Evolutionary conservation across 257 asterid genomes (phyloP).

Genomic region (Coffea canephora): DNA sequence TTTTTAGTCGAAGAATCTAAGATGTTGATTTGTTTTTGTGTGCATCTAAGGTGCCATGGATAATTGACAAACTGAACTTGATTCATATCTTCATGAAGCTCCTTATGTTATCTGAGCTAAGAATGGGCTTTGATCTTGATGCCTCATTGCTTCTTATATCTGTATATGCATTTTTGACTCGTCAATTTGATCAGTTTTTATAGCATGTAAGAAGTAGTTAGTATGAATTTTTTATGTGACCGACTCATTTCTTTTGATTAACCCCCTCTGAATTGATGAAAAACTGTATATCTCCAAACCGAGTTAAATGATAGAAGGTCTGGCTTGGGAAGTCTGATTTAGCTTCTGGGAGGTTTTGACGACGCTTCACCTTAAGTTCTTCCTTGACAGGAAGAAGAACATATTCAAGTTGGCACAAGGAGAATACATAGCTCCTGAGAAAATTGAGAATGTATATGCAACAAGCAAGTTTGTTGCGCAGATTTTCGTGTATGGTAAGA

Average conservation of each 20-base stretch:
- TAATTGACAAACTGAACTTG: neutral
- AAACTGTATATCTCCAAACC: neutral
- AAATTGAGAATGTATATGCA: slow-evolving; percentile 87
- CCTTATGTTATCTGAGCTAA: neutral
- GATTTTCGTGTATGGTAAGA: slow-evolving; percentile 84
- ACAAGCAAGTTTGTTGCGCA: slow-evolving; percentile 86
- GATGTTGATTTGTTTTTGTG: neutral
- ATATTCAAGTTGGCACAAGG: slow-evolving; percentile 97
- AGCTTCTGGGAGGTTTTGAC: neutral
- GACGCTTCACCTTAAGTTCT: neutral
- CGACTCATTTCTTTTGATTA: neutral
- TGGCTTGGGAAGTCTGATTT: slow-evolving; percentile 9
- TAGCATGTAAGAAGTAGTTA: neutral
- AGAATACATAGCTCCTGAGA: slow-evolving; percentile 94
- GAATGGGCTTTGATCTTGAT: neutral
- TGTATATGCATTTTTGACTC: neutral
- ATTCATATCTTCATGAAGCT: neutral
- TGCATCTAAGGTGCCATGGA: neutral
- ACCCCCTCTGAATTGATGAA: neutral
- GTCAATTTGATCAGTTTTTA: neutral
- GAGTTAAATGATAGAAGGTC: neutral
- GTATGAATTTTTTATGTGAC: neutral
- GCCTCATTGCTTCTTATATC: neutral
- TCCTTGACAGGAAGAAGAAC: slow-evolving; percentile 77
- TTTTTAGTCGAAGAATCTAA: neutral